A percentile compares a stretch with the other conserved stretches of the same genome.
Evolutionary conservation across 352 stramenopile species (phyloP).

Genomic region (Peronospora farinosa): DNA sequence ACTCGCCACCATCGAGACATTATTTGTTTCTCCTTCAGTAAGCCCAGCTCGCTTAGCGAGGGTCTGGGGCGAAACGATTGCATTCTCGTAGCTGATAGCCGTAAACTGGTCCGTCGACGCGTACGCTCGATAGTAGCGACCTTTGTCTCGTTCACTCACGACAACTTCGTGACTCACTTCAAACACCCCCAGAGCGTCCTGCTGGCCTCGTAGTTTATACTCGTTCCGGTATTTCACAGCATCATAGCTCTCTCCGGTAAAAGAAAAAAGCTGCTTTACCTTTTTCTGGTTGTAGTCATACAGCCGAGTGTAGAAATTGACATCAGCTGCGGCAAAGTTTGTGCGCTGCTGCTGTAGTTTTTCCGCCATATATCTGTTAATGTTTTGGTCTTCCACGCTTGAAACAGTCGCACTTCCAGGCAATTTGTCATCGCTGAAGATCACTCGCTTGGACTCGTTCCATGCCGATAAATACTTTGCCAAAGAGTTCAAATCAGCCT

Average conservation of each 20-base stretch:
- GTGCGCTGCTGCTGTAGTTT: slow-evolving; percentile 3
- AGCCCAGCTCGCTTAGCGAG: background rate
- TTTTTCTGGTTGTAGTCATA: background rate
- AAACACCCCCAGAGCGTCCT: background rate
- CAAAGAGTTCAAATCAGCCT: slow-evolving; percentile 4
- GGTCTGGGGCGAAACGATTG: background rate
- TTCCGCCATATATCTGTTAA: slow-evolving; percentile 3
- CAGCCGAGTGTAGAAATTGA: slow-evolving; percentile 2
- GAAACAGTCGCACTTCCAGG: background rate
- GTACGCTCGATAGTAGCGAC: background rate
- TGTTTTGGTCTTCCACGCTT: background rate
- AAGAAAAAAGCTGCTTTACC: slow-evolving; percentile 3
- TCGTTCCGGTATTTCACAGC: slow-evolving; percentile 4
- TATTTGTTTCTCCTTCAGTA: background rate
- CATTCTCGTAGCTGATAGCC: background rate
- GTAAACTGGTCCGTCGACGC: background rate
- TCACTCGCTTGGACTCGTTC: slow-evolving; percentile 10
- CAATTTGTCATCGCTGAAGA: background rate
- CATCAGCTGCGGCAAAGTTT: background rate
- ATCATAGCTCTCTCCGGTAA: background rate
- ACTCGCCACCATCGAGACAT: background rate
- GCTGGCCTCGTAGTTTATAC: background rate
- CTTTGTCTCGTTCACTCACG: slow-evolving; percentile 5
- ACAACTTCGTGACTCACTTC: slow-evolving; percentile 1
- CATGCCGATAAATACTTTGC: slow-evolving; percentile 8